Percentiles rank a stretch among this genome's conserved stretches.
Conservation (phyloP, 495 filamentous ascomycete genomes). For the Podospora appendiculata region DNA sequence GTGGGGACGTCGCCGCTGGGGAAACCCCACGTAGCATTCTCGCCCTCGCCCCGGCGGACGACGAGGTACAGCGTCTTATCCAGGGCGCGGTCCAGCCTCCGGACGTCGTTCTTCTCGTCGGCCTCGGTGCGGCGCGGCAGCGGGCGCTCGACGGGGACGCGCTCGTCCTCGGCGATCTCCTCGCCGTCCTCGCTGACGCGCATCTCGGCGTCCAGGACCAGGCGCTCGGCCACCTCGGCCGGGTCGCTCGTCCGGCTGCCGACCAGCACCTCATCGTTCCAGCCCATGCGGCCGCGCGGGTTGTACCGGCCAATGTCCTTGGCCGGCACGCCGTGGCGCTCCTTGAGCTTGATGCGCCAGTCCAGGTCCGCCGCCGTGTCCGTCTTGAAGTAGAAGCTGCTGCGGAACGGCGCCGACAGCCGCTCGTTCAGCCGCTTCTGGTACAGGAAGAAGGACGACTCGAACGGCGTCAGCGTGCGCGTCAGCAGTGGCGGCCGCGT, state of each 20-base stretch:
- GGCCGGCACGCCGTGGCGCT: constrained; percentile 60
- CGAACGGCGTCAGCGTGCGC: constrained; percentile 74
- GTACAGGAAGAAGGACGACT: constrained; percentile 90
- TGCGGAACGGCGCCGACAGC: constrained; percentile 76
- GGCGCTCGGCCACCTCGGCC: constrained; percentile 40
- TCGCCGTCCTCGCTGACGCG: constrained; percentile 55
- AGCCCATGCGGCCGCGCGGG: constrained; percentile 63
- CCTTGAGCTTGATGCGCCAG: constrained; percentile 79
- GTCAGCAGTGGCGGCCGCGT: constrained; percentile 85
- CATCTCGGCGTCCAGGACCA: constrained; percentile 71
- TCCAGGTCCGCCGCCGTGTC: constrained; percentile 77
- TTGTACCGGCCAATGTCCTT: constrained; percentile 84
- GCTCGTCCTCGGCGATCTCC: constrained; percentile 51
- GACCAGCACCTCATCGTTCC: constrained; percentile 89
- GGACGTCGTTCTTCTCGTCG: constrained; percentile 63
- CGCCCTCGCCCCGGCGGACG: constrained; percentile 56
- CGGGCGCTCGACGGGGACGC: constrained; percentile 65
- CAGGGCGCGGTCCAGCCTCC: constrained; percentile 68
- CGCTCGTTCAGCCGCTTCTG: constrained; percentile 96
- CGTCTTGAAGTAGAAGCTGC: constrained; percentile 93
- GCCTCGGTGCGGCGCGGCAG: constrained; percentile 68
- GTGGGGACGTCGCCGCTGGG: constrained; percentile 57
- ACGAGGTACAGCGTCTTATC: constrained; percentile 79
- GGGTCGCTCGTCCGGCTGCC: constrained; percentile 55
- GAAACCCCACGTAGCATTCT: constrained; percentile 65